Percentiles rank a stretch among this genome's conserved stretches.
Evolutionary conservation across 495 filamentous ascomycete species (phyloP).

Genomic region (Chaetomium tenue): DNA sequence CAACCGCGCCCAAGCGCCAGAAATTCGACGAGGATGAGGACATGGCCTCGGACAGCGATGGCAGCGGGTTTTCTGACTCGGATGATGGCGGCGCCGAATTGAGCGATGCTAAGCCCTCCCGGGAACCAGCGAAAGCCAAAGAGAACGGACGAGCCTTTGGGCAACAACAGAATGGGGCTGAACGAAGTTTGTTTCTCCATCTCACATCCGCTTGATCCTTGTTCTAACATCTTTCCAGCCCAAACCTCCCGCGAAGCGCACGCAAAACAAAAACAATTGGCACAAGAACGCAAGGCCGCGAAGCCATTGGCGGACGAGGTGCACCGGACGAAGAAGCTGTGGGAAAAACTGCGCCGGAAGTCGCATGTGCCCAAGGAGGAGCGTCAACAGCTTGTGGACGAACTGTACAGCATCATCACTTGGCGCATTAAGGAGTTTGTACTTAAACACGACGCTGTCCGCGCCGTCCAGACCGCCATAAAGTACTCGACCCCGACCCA

Average conservation of each 20-base stretch:
- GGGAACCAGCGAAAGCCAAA: constrained; percentile 17
- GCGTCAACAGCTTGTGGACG: constrained; percentile 77
- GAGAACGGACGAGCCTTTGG: constrained; percentile 27
- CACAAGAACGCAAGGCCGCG: constrained; percentile 81
- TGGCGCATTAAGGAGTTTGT: constrained; percentile 91
- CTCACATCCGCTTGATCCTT: background rate
- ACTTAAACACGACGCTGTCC: constrained; percentile 95
- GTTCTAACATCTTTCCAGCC: constrained; percentile 22
- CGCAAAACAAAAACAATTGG: constrained; percentile 84
- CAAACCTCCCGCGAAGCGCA: constrained; percentile 75
- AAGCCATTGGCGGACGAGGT: constrained; percentile 91
- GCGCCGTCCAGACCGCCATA: constrained; percentile 91
- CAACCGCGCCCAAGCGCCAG: constrained; percentile 34
- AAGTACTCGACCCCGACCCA: constrained; percentile 89
- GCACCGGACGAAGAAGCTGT: constrained; percentile 88
- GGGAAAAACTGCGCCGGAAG: constrained; percentile 89
- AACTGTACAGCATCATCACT: constrained; percentile 87
- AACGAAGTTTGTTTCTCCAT: constrained; percentile 33
- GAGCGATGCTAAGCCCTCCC: constrained; percentile 23
- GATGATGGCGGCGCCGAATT: constrained; percentile 37
- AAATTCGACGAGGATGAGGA: constrained; percentile 28
- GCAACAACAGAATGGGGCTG: constrained; percentile 27
- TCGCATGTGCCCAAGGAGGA: constrained; percentile 85
- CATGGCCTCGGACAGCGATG: constrained; percentile 38
- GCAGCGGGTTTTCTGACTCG: constrained; percentile 38